Evolutionary conservation across 495 filamentous ascomycete genomes (phyloP).

Genomic region (Penicillium taxi): DNA sequence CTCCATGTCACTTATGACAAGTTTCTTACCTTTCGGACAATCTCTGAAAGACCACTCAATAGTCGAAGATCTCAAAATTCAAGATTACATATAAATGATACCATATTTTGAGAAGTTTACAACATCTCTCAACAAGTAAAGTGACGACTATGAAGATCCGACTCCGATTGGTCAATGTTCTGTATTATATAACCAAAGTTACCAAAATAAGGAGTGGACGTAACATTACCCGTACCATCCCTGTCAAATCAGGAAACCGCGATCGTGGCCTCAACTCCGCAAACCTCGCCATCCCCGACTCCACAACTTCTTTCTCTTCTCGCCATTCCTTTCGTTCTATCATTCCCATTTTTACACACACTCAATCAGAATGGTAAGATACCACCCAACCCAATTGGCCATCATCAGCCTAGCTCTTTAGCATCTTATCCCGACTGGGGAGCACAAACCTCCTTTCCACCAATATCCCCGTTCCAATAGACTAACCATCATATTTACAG

Average conservation of each 20-base stretch:
- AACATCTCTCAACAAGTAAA: not conserved
- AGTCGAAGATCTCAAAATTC: conserved; percentile 10
- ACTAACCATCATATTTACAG: conserved; percentile 18
- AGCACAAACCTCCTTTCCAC: conserved; percentile 4
- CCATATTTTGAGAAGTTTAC: not conserved
- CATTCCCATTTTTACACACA: conserved; percentile 10
- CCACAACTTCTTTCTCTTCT: conserved; percentile 12
- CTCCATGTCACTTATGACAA: conserved; percentile 23
- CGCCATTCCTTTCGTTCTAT: conserved; percentile 11
- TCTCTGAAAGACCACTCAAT: conserved; percentile 11
- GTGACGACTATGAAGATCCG: not conserved
- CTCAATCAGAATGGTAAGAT: conserved; percentile 34
- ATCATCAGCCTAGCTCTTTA: too few relatives aligned
- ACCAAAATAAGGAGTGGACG: not conserved
- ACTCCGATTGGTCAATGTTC: conserved; percentile 13
- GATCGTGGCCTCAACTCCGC: conserved; percentile 43
- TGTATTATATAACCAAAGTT: conserved; percentile 11
- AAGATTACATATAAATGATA: conserved; percentile 5
- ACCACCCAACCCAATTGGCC: conserved; percentile 7
- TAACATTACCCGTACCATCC: conserved; percentile 12
- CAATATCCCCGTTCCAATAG: conserved; percentile 5
- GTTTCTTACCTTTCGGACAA: conserved; percentile 11
- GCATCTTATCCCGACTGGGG: too few relatives aligned
- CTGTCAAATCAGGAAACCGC: conserved; percentile 29
- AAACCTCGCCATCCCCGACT: conserved; percentile 20